Conservation (phyloP, 768 basidiomycete genomes). For the Pisolithus albus region DNA sequence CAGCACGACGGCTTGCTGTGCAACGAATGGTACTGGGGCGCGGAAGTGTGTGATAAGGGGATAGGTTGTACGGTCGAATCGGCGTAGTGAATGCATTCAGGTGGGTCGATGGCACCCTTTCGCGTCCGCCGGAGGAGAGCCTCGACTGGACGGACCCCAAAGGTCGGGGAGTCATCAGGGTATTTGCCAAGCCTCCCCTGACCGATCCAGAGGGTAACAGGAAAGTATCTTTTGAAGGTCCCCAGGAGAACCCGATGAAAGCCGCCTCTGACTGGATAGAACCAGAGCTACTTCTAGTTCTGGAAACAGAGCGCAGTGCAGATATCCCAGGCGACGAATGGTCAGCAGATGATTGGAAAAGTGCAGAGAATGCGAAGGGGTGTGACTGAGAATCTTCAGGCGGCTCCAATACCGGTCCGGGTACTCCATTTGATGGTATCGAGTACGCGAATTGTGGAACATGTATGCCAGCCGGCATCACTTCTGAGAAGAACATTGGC, state of each 20-base stretch:
- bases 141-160: conserved; percentile 13
- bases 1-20: conserved; percentile 38
- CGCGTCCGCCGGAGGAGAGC: conserved; percentile 4
- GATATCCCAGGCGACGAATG: conserved; percentile 43
- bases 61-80: conserved; percentile 37
- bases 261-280: conserved; percentile 33
- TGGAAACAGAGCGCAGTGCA: conserved; percentile 36
- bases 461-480: conserved; percentile 51
- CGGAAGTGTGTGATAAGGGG: conserved; percentile 45
- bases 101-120: conserved; percentile 11
- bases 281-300: conserved; percentile 23
- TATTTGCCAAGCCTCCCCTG: conserved; percentile 1
- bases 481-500: conserved; percentile 29
- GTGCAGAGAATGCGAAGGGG: conserved; percentile 70
- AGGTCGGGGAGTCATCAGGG: conserved; percentile 15
- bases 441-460: conserved; percentile 68
- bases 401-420: conserved; percentile 22
- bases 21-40: conserved; percentile 49
- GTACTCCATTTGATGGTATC: conserved; percentile 29
- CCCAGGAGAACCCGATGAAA: conserved; percentile 89
- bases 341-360: conserved; percentile 66
- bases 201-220: conserved; percentile 13
- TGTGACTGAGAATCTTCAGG: conserved; percentile 36
- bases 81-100: conserved; percentile 53
- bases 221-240: conserved; percentile 62